Conservation (phyloP, 352 stramenopile species). For the Elongisporangium prolatum region DNA sequence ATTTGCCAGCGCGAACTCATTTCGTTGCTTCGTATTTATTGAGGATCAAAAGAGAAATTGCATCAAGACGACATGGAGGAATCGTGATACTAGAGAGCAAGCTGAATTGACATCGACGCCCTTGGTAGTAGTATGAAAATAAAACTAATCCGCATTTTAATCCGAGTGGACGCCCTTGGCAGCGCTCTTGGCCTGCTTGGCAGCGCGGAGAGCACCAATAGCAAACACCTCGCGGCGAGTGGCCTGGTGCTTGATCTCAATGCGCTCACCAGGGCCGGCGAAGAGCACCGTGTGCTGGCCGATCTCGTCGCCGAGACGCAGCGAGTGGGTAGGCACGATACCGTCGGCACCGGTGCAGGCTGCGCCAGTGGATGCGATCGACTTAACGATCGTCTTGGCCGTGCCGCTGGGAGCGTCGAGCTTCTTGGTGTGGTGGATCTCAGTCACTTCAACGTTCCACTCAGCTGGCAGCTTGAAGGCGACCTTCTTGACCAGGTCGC, state of each 20-base stretch:
- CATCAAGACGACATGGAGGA: neutral
- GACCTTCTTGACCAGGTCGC: conserved; percentile 61
- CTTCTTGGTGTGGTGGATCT: conserved; percentile 88
- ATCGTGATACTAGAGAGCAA: too few relatives aligned
- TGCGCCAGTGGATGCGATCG: conserved; percentile 49
- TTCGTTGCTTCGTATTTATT: conserved; percentile 79
- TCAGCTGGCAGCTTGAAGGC: conserved; percentile 70
- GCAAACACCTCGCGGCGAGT: conserved; percentile 79
- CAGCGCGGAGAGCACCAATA: conserved; percentile 62
- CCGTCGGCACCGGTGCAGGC: conserved; percentile 41
- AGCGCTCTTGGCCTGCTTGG: conserved; percentile 45
- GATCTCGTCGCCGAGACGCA: conserved; percentile 78
- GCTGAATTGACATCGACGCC: neutral
- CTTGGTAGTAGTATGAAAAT: neutral
- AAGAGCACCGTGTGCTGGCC: conserved; percentile 83
- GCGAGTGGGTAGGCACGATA: conserved; percentile 51
- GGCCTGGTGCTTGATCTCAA: conserved; percentile 83
- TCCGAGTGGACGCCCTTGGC: conserved; percentile 61
- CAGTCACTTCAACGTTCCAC: conserved; percentile 79
- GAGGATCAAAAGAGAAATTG: conserved; percentile 3
- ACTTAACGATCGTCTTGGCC: conserved; percentile 75
- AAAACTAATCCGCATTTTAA: conserved; percentile 13
- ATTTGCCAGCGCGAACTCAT: conserved; percentile 82
- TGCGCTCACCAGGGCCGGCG: conserved; percentile 67
- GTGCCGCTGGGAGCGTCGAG: conserved; percentile 76